Conservation (phyloP, 306 rosid genomes). For the Fragaria nilgerrensis region DNA sequence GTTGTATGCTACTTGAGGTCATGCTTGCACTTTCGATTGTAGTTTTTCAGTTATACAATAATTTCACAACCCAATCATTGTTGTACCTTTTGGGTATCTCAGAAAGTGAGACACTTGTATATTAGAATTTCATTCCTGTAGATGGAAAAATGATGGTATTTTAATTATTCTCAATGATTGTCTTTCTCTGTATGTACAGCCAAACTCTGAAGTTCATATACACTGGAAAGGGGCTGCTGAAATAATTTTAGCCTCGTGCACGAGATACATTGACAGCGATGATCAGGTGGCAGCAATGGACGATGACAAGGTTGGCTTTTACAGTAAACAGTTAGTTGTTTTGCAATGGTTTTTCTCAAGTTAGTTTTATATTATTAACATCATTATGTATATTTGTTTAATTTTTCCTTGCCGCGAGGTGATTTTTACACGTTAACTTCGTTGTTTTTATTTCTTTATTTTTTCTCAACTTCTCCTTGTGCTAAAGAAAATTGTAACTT, state of each 20-base stretch:
- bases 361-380: neutral
- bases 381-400: neutral
- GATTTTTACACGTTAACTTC: neutral
- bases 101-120: neutral
- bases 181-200: conserved; percentile 35
- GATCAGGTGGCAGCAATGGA: conserved; percentile 48
- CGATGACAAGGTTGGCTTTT: conserved; percentile 57
- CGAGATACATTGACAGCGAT: conserved; percentile 43
- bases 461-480: neutral
- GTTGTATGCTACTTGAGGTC: neutral
- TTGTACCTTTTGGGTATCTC: neutral
- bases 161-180: neutral
- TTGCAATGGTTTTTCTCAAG: neutral
- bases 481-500: neutral
- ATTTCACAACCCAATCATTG: neutral
- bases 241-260: conserved; percentile 61
- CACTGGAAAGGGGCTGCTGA: conserved; percentile 99
- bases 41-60: neutral
- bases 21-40: neutral
- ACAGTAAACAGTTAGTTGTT: neutral
- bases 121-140: neutral
- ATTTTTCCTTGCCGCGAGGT: neutral
- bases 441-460: neutral
- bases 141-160: neutral
- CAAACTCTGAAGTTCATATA: conserved; percentile 56